phyloP scores from a whole-genome alignment of 768 basidiomycete genomes.

The Daedalea quercina region DNA sequence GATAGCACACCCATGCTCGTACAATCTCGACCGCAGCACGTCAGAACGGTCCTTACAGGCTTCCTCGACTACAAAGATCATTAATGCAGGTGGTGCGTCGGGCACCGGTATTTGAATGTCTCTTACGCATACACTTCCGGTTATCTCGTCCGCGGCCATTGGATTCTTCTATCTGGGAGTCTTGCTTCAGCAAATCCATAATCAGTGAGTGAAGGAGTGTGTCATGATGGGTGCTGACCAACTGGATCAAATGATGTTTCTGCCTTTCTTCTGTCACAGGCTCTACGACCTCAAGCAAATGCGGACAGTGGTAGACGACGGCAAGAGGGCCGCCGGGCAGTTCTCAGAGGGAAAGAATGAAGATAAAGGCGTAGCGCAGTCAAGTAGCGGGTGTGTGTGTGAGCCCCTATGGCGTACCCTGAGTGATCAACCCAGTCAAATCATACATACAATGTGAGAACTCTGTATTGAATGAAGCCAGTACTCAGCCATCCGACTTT shows the following conservation, averaged over 20 bases:
- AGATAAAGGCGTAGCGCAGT: neutral
- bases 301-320: conserved; percentile 74
- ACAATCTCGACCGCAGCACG: too few relatives aligned
- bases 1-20: too few relatives aligned
- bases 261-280: conserved; percentile 80
- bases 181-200: too few relatives aligned
- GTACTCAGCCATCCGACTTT: too few relatives aligned
- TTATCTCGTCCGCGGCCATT: conserved; percentile 67
- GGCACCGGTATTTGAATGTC: conserved; percentile 87
- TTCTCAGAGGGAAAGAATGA: conserved; percentile 51
- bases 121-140: conserved; percentile 76
- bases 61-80: conserved; percentile 23
- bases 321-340: too few relatives aligned
- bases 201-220: neutral
- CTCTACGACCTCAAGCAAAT: conserved; percentile 66
- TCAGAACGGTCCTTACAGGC: too few relatives aligned
- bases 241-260: conserved; percentile 74
- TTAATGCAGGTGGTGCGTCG: conserved; percentile 84
- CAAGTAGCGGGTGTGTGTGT: conserved; percentile 40
- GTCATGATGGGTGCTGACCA: conserved; percentile 8
- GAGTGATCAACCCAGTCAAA: conserved; percentile 75
- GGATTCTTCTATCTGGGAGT: too few relatives aligned
- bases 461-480: conserved; percentile 47
- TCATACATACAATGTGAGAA: conserved; percentile 96
- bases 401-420: conserved; percentile 76